phyloP scores from a whole-genome alignment of 1,284 basidiomycete species.

The Rhodotorula sp. region DNA sequence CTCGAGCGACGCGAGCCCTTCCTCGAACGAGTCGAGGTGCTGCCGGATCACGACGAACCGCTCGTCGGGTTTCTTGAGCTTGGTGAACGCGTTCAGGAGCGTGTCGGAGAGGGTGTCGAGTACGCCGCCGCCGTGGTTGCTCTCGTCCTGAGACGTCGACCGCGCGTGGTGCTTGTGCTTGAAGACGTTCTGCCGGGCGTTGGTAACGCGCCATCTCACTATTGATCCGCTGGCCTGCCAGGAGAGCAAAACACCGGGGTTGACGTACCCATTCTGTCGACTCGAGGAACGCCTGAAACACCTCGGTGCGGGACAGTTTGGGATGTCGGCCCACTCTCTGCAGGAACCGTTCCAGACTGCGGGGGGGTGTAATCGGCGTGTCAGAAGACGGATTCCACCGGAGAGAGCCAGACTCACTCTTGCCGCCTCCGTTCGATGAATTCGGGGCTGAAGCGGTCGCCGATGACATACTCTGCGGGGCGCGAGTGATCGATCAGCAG shows the following conservation, averaged over 20 bases:
- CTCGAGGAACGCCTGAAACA: conserved; percentile 88
- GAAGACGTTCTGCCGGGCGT: conserved; percentile 69
- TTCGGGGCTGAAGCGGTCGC: conserved; percentile 92
- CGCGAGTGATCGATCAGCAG: neutral
- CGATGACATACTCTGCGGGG: conserved; percentile 84
- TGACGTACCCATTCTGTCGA: conserved; percentile 91
- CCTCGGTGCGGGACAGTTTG: conserved; percentile 84
- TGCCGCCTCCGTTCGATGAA: conserved; percentile 89
- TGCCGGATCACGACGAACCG: conserved; percentile 90
- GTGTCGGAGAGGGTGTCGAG: conserved; percentile 95
- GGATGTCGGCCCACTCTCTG: conserved; percentile 89
- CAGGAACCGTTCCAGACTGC: conserved; percentile 91
- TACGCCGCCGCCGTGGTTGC: neutral
- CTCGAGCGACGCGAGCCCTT: conserved; percentile 77
- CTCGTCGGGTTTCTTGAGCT: conserved; percentile 88
- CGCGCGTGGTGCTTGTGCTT: conserved; percentile 82
- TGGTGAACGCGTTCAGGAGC: conserved; percentile 89
- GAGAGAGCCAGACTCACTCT: too few relatives aligned
- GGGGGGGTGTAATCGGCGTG: too few relatives aligned
- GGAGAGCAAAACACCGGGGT: neutral
- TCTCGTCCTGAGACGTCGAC: neutral
- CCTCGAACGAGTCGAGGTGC: conserved; percentile 90
- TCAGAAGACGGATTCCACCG: too few relatives aligned
- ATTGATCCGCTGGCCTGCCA: too few relatives aligned
- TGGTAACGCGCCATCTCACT: neutral